Base-by-base conservation (phyloP, 1,139 yeast species). In the Candida sojae region DNA sequence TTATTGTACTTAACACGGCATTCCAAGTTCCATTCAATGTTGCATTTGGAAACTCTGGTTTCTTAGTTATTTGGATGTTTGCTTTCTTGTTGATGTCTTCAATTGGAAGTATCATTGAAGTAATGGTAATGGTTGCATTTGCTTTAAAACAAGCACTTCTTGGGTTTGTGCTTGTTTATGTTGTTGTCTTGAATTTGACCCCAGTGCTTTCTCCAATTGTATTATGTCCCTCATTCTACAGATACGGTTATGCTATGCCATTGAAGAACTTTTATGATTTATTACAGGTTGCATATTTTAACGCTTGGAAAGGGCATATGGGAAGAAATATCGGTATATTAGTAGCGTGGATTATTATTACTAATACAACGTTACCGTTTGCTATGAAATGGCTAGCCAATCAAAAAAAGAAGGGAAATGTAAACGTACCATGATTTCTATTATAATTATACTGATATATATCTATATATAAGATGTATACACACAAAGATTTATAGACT, bases 21-120 rank as follows among this genome's bases (percentile, higher is more conserved):
- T 80, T 75, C 58, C 75, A 71, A 34, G 61, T 78, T 47, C 53
- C 59, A 8, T 62, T 61, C 52, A 51, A 49, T 28, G 59, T 54
- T 7, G 58, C 77, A 0, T 67, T 77, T 44, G 82, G 83, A 44
- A 53, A 59, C 43, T 73, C 78, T 5, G 91, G 91, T 0, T 86
- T 85, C 60, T 66, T 84, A 38, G 80, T 85, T 1, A 78, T 77
- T 53, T 86, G 91, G 91, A 66, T 82, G 73, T 57, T 73, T 48
- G 66, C 73, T 0, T 80, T 60, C 55, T 59, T 80, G 48, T 63
- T 75, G 8, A 76, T 79, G 73, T 66, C 79, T 1, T 77, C 83
- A 0, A 68, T 79, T 44, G 85, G 84, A 31, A 76, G 81, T 30
- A 64, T 77, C 10, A 75, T 77, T 51, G 83, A 80, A 58, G 70